These are phyloP conservation scores for Arabidopsis hybrid DNA, from an alignment of 441 rosid genomes.

Conservation along the genomic window DNA sequence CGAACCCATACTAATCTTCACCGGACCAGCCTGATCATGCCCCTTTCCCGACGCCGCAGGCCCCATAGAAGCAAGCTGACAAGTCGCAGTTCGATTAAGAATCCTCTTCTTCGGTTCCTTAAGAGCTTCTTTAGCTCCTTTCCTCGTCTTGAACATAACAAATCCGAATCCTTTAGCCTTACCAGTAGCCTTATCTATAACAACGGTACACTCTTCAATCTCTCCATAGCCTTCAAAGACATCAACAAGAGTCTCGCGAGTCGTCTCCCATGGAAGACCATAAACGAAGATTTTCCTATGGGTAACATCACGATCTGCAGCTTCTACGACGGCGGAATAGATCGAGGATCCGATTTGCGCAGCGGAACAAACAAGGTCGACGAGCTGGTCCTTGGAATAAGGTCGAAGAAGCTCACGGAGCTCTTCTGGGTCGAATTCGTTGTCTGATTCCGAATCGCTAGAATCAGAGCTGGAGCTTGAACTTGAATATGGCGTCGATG, in stretches of 20 bases:
- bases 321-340: constrained; percentile 45
- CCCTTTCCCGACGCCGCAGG: constrained; percentile 41
- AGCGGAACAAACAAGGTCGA: constrained; percentile 51
- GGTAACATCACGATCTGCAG: constrained; percentile 58
- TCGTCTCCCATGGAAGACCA: constrained; percentile 66
- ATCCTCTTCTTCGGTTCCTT: constrained; percentile 61
- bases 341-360: constrained; percentile 47
- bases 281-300: constrained; percentile 66
- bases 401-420: constrained; percentile 57
- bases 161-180: constrained; percentile 72
- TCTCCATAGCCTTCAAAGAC: constrained; percentile 54
- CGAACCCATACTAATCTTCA: constrained; percentile 24
- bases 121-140: constrained; percentile 57
- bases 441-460: constrained; percentile 45
- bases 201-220: constrained; percentile 67
- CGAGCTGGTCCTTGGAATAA: constrained; percentile 64
- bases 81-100: constrained; percentile 52
- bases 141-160: constrained; percentile 54
- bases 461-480: constrained; percentile 35
- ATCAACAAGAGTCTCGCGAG: constrained; percentile 49
- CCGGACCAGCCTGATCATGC: constrained; percentile 38
- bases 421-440: constrained; percentile 45
- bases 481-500: constrained; percentile 28
- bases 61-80: constrained; percentile 63
- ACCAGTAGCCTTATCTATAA: constrained; percentile 60